Base-by-base conservation (phyloP, 2,329 filamentous ascomycete species). In the Botrytis hyacinthi region DNA sequence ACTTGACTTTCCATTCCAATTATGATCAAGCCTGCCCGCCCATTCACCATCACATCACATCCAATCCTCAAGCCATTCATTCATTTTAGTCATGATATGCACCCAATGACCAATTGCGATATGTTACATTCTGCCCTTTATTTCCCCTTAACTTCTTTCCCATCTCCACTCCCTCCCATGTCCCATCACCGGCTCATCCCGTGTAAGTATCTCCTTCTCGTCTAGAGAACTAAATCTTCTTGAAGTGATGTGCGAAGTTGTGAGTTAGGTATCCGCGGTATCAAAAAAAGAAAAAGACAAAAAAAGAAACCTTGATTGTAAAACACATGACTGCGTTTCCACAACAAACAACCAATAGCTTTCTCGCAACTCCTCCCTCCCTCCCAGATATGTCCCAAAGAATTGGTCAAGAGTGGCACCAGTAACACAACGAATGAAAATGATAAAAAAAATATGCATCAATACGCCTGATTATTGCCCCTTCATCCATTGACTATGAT, bases 181-280 rank as follows among this genome's bases (percentile, higher is more conserved):
- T 42, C 48, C 35, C 46, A 57, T 22, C 22, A 35, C 18, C 48
- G 5, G 22, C 65, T 3, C 35, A 68, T 42, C 35, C 44, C 65
- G 14, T 54, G 8, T 26, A 57, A 67, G 65, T 54, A 42, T 57
- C 40, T 68, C 35, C 16, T 29, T 54, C 65, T 40, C 48, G 22
- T 12, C 48, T n/a, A 54, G 51, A 42, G 46, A 68, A 68, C 35
- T 57, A 68, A 54, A 54, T 42, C 12, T 57, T n/a, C 48, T 48
- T 37, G 40, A 54, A 37, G 48, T 57, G 65, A 68, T 57, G 65
- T 42, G 35, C 48, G 51, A 68, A 68, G 65, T 57, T 57, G 29
- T 68, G 65, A 57, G 48, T 42, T 42, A 68, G 48, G 48, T 68
- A 68, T 68, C 35, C 46, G 35, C 65, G 65, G 46, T 68, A 68